A percentile compares a stretch with the other conserved stretches of the same genome.
These are phyloP conservation scores for Boletales sp. DNA, from an alignment of 768 basidiomycete genomes.

Conservation along the genomic window DNA sequence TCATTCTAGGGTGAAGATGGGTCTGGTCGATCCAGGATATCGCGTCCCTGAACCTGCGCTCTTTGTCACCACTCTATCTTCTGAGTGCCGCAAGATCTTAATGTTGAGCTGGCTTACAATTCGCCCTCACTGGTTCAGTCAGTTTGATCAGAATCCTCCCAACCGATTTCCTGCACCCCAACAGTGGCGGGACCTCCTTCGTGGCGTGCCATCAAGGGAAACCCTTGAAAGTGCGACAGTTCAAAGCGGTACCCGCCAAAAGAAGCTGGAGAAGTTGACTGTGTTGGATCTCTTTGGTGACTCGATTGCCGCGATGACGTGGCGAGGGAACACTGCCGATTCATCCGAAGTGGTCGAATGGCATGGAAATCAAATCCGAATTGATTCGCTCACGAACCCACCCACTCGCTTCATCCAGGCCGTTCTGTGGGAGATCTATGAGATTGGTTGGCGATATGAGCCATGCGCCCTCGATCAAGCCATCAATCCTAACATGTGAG, in stretches of 20 bases:
- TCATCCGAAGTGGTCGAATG: not conserved
- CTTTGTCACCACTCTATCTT: not conserved
- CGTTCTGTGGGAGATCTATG: slow-evolving; percentile 17
- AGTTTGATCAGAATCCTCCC: not conserved
- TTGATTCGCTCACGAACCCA: not conserved
- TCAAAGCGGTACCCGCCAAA: not conserved
- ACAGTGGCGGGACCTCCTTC: slow-evolving; percentile 4
- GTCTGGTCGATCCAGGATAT: slow-evolving; percentile 1
- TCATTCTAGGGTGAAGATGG: not conserved
- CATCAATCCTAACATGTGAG: slow-evolving; percentile 4
- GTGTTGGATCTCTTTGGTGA: slow-evolving; percentile 4
- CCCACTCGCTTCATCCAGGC: not conserved
- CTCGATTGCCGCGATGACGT: not conserved
- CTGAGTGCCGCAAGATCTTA: not conserved
- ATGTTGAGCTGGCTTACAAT: slow-evolving; percentile 10
- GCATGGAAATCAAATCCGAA: not conserved
- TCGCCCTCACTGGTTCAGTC: slow-evolving; percentile 3
- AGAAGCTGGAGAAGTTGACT: not conserved
- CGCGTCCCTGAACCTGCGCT: slow-evolving; percentile 6
- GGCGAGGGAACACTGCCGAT: not conserved
- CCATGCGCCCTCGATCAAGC: slow-evolving; percentile 15
- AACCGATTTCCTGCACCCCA: slow-evolving; percentile 2
- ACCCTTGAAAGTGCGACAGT: not conserved
- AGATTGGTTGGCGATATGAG: slow-evolving; percentile 19
- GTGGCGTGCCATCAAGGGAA: too few relatives aligned